phyloP scores from a whole-genome alignment of 2,329 filamentous ascomycete species.

The Trichoderma sp. region DNA sequence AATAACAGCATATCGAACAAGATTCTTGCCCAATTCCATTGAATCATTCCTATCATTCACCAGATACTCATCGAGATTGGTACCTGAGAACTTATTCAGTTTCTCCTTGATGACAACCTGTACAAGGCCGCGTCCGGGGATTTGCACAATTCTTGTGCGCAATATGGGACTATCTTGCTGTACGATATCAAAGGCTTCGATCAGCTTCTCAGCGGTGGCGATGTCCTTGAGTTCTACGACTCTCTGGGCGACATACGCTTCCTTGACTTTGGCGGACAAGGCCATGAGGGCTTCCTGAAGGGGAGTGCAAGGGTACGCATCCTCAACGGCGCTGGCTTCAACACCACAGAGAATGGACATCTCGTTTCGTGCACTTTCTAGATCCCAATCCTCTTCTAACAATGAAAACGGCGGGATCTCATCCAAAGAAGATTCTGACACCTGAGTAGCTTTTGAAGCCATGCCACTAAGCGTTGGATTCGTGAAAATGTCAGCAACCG shows the following conservation, averaged over 20 bases:
- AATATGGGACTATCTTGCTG: constrained; percentile 44
- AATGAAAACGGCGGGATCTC: constrained; percentile 43
- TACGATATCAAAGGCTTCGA: constrained; percentile 45
- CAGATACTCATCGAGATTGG: constrained; percentile 44
- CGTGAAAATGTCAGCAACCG: constrained; percentile 49
- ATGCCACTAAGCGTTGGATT: constrained; percentile 47
- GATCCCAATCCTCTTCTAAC: constrained; percentile 38
- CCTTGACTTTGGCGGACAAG: constrained; percentile 51
- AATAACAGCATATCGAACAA: constrained; percentile 50
- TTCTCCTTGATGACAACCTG: constrained; percentile 49
- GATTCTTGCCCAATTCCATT: constrained; percentile 48
- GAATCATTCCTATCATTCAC: constrained; percentile 41
- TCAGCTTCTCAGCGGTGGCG: constrained; percentile 41
- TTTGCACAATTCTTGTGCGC: constrained; percentile 52
- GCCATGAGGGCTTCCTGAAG: constrained; percentile 58
- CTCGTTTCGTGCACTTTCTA: constrained; percentile 38
- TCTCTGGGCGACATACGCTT: constrained; percentile 54
- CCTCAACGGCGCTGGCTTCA: constrained; percentile 46
- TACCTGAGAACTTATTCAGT: constrained; percentile 38
- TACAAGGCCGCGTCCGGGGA: constrained; percentile 44
- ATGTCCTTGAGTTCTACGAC: constrained; percentile 44
- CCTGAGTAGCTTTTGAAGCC: constrained; percentile 33
- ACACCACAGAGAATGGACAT: constrained; percentile 45
- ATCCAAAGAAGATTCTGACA: constrained; percentile 28
- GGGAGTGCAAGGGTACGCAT: constrained; percentile 57